A percentile compares a stretch with the other conserved stretches of the same genome.
Conservation (phyloP, 768 basidiomycete species). For the Tricholoma saponaceum region DNA sequence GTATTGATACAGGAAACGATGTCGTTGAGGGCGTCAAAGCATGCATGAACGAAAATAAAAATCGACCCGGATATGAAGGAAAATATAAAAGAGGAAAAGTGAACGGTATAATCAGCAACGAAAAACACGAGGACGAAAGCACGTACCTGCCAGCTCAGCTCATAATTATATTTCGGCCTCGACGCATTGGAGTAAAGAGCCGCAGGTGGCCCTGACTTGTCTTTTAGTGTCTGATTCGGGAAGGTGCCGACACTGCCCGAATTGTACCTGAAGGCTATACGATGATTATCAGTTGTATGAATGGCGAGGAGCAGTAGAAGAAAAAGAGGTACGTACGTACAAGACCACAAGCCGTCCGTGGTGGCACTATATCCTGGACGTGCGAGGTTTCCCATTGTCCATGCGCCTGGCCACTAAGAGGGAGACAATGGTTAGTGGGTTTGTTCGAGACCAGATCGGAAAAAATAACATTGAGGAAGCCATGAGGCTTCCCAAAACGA, state of each 20-base stretch:
- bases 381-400: constrained; percentile 89
- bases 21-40: neutral
- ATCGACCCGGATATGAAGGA: too few species aligned
- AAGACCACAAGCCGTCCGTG: constrained; percentile 82
- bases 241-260: too few species aligned
- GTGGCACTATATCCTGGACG: constrained; percentile 77
- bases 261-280: constrained; percentile 36
- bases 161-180: constrained; percentile 44
- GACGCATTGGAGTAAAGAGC: constrained; percentile 51
- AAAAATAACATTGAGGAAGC: neutral
- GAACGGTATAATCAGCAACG: neutral
- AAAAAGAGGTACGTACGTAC: constrained; percentile 48
- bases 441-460: neutral
- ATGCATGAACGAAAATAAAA: too few species aligned
- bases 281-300: neutral
- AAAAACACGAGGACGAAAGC: neutral
- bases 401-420: constrained; percentile 88
- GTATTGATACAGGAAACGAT: neutral
- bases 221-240: too few species aligned
- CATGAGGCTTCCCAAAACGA: neutral
- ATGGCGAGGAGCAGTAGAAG: neutral
- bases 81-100: neutral
- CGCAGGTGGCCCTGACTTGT: constrained; percentile 52
- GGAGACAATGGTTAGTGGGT: too few species aligned
- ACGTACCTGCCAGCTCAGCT: constrained; percentile 70